Base-by-base conservation (phyloP, 2,329 filamentous ascomycete species). In the Neofusicoccum kwambonambiense region DNA sequence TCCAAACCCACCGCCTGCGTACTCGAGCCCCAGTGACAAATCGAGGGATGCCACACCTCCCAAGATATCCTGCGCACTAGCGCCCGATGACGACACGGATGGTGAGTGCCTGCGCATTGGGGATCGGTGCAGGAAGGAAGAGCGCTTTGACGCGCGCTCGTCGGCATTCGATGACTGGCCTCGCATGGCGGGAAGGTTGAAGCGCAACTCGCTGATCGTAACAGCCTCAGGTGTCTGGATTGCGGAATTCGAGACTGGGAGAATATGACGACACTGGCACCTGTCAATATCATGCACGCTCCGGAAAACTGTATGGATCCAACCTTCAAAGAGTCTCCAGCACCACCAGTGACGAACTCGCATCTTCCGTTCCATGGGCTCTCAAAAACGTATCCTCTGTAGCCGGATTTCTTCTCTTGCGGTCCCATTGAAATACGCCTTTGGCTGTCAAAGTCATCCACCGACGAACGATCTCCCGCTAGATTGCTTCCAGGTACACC, bases 301-400 rank as follows among this genome's bases (percentile, higher is more conserved):
- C 9, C 8, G 42, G 34, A 35, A n/a, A n/a, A 4, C 13, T 31
- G 39, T 7, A 15, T 15, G n/a, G 1, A 11, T 13, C 64, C 51
- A 62, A 76, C 77, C 70, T 87, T 88, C 13, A 96, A 78, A 64
- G 86, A 89, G 60, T 90, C 88, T 2, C 94, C 93, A 49, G 86
- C 89, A 64, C 87, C 84, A 42, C 90, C 90, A 0, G 93, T 95
- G 15, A 86, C 83, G 76, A 98, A 98, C 67, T 93, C 90, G 78
- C 94, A 98, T 47, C 86, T 85, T 15, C 92, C 91, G 67, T 92
- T 88, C 94, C 94, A 98, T 0, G 93, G 93, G 47, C 91, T 95
- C 19, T 82, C 80, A 74, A 97, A 97, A 1, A 87, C 85, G 76
- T 96, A 96, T 17, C 84, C 77, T 67, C 78, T 77, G 72, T 88